Base-by-base conservation (phyloP, 805 yeast genomes). In the Hanseniaspora lachancei region DNA sequence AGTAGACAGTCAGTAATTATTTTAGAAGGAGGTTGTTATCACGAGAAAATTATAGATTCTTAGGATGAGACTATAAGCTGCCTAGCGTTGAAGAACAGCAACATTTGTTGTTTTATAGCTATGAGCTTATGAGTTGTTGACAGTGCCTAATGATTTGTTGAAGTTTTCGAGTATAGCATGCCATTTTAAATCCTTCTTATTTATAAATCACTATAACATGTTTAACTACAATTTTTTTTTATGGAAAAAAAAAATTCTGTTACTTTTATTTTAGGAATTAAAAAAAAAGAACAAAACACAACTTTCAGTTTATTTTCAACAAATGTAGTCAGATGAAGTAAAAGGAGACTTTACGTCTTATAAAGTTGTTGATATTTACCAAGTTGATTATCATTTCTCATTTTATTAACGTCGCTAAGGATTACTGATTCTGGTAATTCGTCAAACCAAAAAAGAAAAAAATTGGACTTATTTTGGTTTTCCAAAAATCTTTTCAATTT, bases 21-120 rank as follows among this genome's bases (percentile, higher is more conserved):
- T 41, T 10, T 8, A 46, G 49, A 46, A 34, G 39, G 49, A 46
- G 49, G 39, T 18, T 43, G 20, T 27, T 46, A 15, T n/a, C 13
- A 44, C 34, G 29, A 32, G 21, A 27, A 13, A 53, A 53, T 53
- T 53, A 53, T 53, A 53, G 56, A 53, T 53, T 53, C 50, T 53
- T 40, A 27, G 43, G 50, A 46, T n/a, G 56, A 53, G 56, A 53
- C 56, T 53, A 36, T 46, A 53, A 46, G 56, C 39, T 53, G 56
- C 56, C 46, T 46, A 46, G 47, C 50, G 56, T 53, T 53, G 56
- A 53, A 53, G 49, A 27, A 46, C 47, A 46, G 20, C 21, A 3
- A 20, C 7, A 20, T 15, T 1, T 35, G 36, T 18, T 32, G 46
- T 42, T 36, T 53, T 53, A 53, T 53, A 53, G 56, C 27, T 53